These are phyloP conservation scores for Auricularia heimuer DNA, from an alignment of 768 basidiomycete species.

Conservation along the genomic window DNA sequence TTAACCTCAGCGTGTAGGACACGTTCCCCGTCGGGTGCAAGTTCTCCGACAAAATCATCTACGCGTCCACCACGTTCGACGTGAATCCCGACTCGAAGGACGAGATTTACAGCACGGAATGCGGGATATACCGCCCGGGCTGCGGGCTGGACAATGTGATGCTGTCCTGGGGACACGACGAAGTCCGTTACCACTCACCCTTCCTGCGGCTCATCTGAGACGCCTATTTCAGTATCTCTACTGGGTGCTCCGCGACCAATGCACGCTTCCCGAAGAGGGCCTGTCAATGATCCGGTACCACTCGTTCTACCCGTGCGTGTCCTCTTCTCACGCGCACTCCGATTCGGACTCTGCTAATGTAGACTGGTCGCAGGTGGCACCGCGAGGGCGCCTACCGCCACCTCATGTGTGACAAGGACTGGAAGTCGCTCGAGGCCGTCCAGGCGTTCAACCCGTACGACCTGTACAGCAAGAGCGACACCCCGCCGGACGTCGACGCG, in stretches of 20 bases:
- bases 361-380: conserved; percentile 51
- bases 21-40: conserved; percentile 79
- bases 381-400: conserved; percentile 77
- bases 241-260: conserved; percentile 74
- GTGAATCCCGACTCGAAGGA: conserved; percentile 61
- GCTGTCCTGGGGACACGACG: conserved; percentile 88
- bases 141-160: conserved; percentile 83
- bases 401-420: conserved; percentile 68
- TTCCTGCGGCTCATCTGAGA: conserved; percentile 1
- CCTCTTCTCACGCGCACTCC: background rate
- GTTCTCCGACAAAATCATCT: conserved; percentile 76
- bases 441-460: conserved; percentile 90
- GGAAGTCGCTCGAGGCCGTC: conserved; percentile 57
- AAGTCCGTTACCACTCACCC: conserved; percentile 35
- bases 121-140: conserved; percentile 66
- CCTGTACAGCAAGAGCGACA: conserved; percentile 83
- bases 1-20: conserved; percentile 29
- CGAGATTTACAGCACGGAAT: conserved; percentile 55
- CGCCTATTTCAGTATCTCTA: conserved; percentile 57
- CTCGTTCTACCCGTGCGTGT: conserved; percentile 75
- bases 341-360: background rate
- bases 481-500: conserved; percentile 46
- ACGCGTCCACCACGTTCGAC: conserved; percentile 60
- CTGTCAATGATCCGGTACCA: conserved; percentile 92
- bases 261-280: conserved; percentile 67